These are phyloP conservation scores for Achlya hypogyna DNA, from an alignment of 352 stramenopile genomes.

Conservation along the genomic window DNA sequence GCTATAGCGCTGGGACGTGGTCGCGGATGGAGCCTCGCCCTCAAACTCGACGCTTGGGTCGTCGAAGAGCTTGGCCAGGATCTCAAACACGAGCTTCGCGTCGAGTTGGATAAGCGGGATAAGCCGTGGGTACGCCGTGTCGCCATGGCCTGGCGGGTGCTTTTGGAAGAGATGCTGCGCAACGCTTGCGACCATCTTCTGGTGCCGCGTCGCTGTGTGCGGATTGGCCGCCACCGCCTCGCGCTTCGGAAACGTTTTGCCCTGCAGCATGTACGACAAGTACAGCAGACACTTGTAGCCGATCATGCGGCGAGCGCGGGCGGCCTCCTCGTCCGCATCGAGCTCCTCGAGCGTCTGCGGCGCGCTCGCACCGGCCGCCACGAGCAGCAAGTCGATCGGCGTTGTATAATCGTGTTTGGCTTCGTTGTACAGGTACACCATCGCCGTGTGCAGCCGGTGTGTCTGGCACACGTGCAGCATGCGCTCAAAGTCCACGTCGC, in stretches of 20 bases:
- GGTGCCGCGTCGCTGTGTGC: constrained; percentile 49
- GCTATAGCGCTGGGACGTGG: constrained; percentile 12
- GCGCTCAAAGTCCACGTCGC: constrained; percentile 90
- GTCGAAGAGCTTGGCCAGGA: constrained; percentile 72
- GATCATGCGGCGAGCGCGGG: constrained; percentile 53
- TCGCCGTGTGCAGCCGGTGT: constrained; percentile 88
- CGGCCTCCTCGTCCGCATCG: constrained; percentile 24
- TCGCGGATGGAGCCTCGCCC: constrained; percentile 46
- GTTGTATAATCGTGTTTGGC: constrained; percentile 89
- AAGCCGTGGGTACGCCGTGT: constrained; percentile 70
- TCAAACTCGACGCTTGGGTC: constrained; percentile 79
- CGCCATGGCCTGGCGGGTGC: constrained; percentile 23
- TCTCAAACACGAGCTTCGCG: constrained; percentile 71
- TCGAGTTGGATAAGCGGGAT: constrained; percentile 68
- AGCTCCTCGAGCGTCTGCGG: constrained; percentile 27
- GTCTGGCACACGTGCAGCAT: constrained; percentile 88
- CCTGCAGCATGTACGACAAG: constrained; percentile 86
- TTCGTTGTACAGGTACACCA: constrained; percentile 94
- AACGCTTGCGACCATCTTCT: constrained; percentile 42
- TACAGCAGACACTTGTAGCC: constrained; percentile 87
- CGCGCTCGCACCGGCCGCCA: constrained; percentile 32
- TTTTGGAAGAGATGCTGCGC: constrained; percentile 83
- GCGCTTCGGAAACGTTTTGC: constrained; percentile 83
- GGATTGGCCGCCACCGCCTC: constrained; percentile 37
- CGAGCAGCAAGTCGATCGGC: constrained; percentile 85